A percentile compares a stretch with the other conserved stretches of the same genome.
Conservation (phyloP, 768 basidiomycete genomes). For the Lactifluus piperatus region DNA sequence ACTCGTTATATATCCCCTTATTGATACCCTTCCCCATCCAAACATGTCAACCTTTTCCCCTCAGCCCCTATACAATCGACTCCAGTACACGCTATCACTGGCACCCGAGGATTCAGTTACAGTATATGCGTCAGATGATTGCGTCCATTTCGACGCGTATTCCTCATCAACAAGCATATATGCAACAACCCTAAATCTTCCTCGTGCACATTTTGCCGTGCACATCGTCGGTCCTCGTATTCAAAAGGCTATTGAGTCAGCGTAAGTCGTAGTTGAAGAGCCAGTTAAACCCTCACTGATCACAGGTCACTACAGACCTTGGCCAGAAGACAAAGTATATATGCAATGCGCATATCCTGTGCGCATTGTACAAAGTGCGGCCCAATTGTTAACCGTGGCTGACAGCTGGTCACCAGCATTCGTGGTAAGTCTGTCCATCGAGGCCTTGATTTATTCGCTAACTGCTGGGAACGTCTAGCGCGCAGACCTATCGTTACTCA, state of each 20-base stretch:
- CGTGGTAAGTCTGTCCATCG: not conserved
- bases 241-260: not conserved
- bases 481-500: not conserved
- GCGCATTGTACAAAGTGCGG: not conserved
- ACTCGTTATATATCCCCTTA: not conserved
- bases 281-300: not conserved
- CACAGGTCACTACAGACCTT: not conserved
- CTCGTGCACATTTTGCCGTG: not conserved
- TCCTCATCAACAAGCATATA: not conserved
- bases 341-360: not conserved
- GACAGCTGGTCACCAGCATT: not conserved
- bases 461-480: slow-evolving; percentile 1
- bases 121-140: not conserved
- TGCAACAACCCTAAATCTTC: fast-evolving
- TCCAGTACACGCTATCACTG: not conserved
- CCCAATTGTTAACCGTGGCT: not conserved
- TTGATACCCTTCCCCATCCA: not conserved
- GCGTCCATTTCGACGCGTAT: not conserved
- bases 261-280: not conserved
- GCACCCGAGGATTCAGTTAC: not conserved
- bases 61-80: not conserved
- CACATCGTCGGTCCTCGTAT: not conserved
- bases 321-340: not conserved
- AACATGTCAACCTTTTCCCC: not conserved
- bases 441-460: not conserved